Percentiles rank a stretch among this genome's conserved stretches.
phyloP scores from a whole-genome alignment of 2,329 filamentous ascomycete genomes.

The Mariannaea sp. region DNA sequence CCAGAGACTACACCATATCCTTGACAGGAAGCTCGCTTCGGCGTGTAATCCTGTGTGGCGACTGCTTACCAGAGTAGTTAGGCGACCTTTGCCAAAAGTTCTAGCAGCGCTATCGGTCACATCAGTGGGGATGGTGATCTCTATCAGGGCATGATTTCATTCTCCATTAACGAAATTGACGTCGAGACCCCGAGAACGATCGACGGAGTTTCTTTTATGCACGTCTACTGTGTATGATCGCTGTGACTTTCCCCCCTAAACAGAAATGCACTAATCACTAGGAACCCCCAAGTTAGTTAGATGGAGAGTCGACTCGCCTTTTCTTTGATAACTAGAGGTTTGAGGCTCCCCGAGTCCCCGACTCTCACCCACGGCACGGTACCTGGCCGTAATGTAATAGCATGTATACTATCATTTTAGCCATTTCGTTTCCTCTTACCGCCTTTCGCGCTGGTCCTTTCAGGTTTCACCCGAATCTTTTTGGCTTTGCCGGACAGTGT shows the following conservation, averaged over 20 bases:
- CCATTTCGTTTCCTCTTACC: constrained; percentile 3
- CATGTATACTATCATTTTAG: too few species aligned
- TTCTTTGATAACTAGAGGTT: too few species aligned
- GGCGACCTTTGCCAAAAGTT: constrained; percentile 13
- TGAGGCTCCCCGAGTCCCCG: too few species aligned
- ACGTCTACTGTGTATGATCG: not conserved
- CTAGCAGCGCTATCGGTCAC: constrained; percentile 6
- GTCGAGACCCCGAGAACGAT: constrained; percentile 13
- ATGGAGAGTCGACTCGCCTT: too few species aligned
- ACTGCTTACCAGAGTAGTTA: too few species aligned
- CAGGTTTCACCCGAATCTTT: not conserved
- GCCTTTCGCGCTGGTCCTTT: not conserved
- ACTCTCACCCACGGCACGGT: too few species aligned
- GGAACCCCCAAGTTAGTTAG: too few species aligned
- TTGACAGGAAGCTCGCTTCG: constrained; percentile 12
- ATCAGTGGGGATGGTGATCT: constrained; percentile 10
- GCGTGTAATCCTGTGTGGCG: constrained; percentile 8
- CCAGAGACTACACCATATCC: constrained; percentile 17
- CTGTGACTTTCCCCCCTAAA: too few species aligned
- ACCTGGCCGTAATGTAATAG: too few species aligned
- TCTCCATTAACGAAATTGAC: constrained; percentile 5
- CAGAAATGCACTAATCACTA: too few species aligned
- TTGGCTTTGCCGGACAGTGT: too few species aligned
- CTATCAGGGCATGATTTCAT: constrained; percentile 11
- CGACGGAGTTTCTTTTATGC: constrained; percentile 4